Evolutionary conservation across 768 basidiomycete species (phyloP), one percentile per base, ranked within the genome.

Genomic region (Tulasnella sp.): DNA sequence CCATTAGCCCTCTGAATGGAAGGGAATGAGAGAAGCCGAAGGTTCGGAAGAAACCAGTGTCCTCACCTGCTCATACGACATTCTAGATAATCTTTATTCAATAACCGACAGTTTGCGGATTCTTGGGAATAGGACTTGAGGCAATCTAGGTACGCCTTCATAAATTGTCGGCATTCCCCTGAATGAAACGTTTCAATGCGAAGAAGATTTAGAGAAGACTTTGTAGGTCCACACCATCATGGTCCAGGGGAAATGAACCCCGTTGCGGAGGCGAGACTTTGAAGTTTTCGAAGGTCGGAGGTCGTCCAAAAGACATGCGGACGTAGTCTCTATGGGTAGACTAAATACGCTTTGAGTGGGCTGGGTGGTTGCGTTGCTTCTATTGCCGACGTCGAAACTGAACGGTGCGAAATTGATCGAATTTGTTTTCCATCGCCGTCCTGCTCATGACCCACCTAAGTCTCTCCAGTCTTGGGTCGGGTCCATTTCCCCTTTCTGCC

Each of bases 11-110:
- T 44, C 86, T 86, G 62, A 39, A 12, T 31, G 16, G 27, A n/a
- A 44, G 46, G 31, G 71, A 2, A 39, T 73, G 19, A 31, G 44
- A 9, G 19, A 24, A 2, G 21, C 31, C 34, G 56, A 18, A 34
- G 58, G 24, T 42, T 48, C 31, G 14, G 21, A 19, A 19, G 19
- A n/a, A 39, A 27, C 18, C 10, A 44, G n/a, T 18, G n/a, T 83
- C 84, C 82, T 40, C 56, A 86, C 86, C 84, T 82, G 79, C 84
- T 83, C 86, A 86, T 86, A 81, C 86, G 82, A 78, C 86, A 86
- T 77, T 85, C 83, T 0, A 86, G 81, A 71, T 86, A 86, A 34
- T 81, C 81, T 48, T 83, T 83, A 44, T 85, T 85, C 77, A 84
- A 81, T 9, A 82, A 76, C 72, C 86, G 79, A 79, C 86, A 86